phyloP scores from a whole-genome alignment of 805 yeast species.

The Saitoella complicata region DNA sequence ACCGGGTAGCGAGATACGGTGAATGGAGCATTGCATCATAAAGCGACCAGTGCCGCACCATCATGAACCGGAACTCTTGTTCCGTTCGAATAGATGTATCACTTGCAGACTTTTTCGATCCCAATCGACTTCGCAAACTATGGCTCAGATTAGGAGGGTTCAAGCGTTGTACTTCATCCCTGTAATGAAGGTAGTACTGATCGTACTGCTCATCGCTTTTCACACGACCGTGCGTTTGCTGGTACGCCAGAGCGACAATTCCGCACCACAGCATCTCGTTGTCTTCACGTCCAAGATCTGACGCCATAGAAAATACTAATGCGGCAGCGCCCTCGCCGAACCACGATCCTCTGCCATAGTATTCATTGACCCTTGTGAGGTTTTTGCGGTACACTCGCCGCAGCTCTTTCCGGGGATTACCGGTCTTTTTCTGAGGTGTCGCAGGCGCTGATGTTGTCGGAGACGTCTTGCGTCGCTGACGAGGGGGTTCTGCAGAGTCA shows the following conservation, averaged over 20 bases:
- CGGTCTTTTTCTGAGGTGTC: too few relatives aligned
- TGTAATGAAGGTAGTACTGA: slow-evolving; percentile 51
- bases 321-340: slow-evolving; percentile 59
- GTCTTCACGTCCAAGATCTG: slow-evolving; percentile 68
- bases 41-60: slow-evolving; percentile 82
- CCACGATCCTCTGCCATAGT: slow-evolving; percentile 74
- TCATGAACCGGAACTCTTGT: slow-evolving; percentile 69
- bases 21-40: slow-evolving; percentile 84
- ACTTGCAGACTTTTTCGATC: slow-evolving; percentile 7
- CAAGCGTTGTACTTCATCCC: slow-evolving; percentile 69
- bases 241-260: slow-evolving; percentile 72
- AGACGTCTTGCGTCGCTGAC: too few relatives aligned
- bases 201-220: slow-evolving; percentile 35
- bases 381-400: slow-evolving; percentile 24
- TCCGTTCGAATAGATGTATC: slow-evolving; percentile 41
- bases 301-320: slow-evolving; percentile 62
- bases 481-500: too few relatives aligned
- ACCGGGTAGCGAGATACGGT: slow-evolving; percentile 75
- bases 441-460: too few relatives aligned
- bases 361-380: slow-evolving; percentile 45
- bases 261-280: slow-evolving; percentile 66
- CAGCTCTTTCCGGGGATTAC: too few relatives aligned
- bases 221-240: slow-evolving; percentile 56
- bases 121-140: slow-evolving; percentile 6
- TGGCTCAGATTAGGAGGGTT: slow-evolving; percentile 22